A percentile compares a stretch with the other conserved stretches of the same genome.
These are phyloP conservation scores for Dipteronia dyeriana DNA, from an alignment of 345 rosid species.

Conservation along the genomic window DNA sequence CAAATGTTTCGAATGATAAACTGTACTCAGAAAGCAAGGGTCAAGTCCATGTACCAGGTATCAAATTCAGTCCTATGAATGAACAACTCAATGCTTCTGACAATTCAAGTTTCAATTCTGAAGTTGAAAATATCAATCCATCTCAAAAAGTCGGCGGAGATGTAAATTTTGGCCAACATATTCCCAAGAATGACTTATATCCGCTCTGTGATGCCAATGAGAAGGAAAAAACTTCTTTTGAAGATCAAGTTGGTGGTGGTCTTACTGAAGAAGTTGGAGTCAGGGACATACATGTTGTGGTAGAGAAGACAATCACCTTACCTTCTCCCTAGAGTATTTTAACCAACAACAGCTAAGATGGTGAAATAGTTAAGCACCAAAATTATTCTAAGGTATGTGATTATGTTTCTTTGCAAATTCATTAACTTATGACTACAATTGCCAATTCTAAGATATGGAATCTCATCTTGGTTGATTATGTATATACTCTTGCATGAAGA, in stretches of 20 bases:
- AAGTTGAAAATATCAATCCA: slow-evolving; percentile 19
- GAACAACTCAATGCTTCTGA: slow-evolving; percentile 12
- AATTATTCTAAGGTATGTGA: slow-evolving; percentile 16
- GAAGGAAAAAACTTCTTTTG: slow-evolving; percentile 22
- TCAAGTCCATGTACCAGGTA: background rate
- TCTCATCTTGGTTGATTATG: background rate
- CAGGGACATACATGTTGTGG: slow-evolving; percentile 12
- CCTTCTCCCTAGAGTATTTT: slow-evolving; percentile 2
- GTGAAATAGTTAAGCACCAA: background rate
- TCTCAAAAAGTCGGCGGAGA: slow-evolving; percentile 18
- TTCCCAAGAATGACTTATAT: slow-evolving; percentile 7
- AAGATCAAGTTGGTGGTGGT: slow-evolving; percentile 27
- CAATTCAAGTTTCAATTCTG: slow-evolving; percentile 14
- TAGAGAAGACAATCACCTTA: slow-evolving; percentile 12
- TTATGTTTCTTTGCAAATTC: background rate
- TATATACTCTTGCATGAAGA: background rate
- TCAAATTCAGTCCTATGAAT: slow-evolving; percentile 4
- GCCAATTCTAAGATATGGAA: background rate
- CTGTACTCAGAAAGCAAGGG: slow-evolving; percentile 13
- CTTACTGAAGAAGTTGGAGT: slow-evolving; percentile 21
- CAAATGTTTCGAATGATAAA: background rate
- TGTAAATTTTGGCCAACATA: background rate
- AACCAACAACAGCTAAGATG: slow-evolving; percentile 9
- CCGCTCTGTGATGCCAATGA: slow-evolving; percentile 5
- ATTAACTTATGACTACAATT: background rate